phyloP scores from a whole-genome alignment of 106 monocot genomes.

The Dioscorea alata region DNA sequence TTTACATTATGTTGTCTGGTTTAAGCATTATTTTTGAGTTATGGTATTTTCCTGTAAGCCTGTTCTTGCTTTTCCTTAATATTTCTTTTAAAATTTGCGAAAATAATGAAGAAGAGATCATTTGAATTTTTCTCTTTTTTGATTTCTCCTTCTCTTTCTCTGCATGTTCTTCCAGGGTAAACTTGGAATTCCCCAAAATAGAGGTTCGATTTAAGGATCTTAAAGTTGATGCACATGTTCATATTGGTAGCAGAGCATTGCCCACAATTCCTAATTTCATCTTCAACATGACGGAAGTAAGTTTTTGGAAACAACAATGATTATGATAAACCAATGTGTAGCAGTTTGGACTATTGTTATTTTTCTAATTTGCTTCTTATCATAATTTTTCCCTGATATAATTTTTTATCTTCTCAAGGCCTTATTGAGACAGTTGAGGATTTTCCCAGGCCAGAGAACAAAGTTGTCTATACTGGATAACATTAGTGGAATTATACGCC shows the following conservation, averaged over 20 bases:
- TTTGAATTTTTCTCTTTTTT: neutral
- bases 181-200: slow-evolving; percentile 85
- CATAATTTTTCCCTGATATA: slow-evolving; percentile 14
- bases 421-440: slow-evolving; percentile 68
- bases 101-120: neutral
- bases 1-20: no score
- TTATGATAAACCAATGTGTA: neutral
- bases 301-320: neutral
- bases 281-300: slow-evolving; percentile 93
- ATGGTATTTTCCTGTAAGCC: neutral
- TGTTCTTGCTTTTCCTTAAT: neutral
- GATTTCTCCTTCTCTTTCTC: neutral
- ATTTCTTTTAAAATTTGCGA: neutral
- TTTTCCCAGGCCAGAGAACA: slow-evolving; percentile 71
- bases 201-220: slow-evolving; percentile 88
- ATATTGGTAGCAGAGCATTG: slow-evolving; percentile 91
- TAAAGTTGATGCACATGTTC: slow-evolving; percentile 81
- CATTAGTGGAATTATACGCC: slow-evolving; percentile 77
- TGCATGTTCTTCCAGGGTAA: slow-evolving; percentile 40
- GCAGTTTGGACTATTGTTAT: neutral
- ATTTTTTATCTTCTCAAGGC: slow-evolving; percentile 46
- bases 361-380: neutral
- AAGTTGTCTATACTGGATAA: slow-evolving; percentile 81
- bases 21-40: neutral
- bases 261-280: slow-evolving; percentile 96